phyloP scores from a whole-genome alignment of 2,329 filamentous ascomycete species.

The Rutstroemia sp. region DNA sequence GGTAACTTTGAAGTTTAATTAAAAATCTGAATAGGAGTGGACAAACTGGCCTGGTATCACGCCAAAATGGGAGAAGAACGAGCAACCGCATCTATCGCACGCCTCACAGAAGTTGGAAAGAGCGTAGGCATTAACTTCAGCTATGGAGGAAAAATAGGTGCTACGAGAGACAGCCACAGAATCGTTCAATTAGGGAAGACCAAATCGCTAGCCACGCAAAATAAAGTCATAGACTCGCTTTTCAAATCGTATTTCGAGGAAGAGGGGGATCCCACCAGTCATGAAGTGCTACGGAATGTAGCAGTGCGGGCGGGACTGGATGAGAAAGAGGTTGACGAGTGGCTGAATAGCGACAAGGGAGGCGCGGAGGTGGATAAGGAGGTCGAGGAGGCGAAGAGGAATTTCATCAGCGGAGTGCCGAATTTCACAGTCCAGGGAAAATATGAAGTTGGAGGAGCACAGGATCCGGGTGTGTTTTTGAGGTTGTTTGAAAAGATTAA shows the following conservation, averaged over 20 bases:
- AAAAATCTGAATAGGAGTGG: conserved; percentile 32
- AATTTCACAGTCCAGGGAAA: conserved; percentile 65
- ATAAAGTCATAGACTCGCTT: conserved; percentile 51
- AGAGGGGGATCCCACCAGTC: conserved; percentile 54
- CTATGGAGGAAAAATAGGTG: conserved; percentile 64
- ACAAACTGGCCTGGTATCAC: conserved; percentile 50
- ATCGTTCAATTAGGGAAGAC: conserved; percentile 62
- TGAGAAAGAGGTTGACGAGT: conserved; percentile 42
- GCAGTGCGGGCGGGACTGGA: conserved; percentile 48
- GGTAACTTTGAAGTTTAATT: background rate
- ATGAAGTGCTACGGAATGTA: conserved; percentile 43
- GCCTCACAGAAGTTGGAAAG: conserved; percentile 50
- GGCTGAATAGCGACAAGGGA: conserved; percentile 47
- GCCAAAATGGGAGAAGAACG: conserved; percentile 59
- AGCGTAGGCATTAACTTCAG: conserved; percentile 66
- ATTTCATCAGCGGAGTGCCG: conserved; percentile 59
- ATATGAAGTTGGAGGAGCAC: conserved; percentile 63
- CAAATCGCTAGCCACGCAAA: conserved; percentile 46
- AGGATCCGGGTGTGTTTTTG: conserved; percentile 61
- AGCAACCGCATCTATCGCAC: conserved; percentile 46
- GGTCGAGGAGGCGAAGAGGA: conserved; percentile 33
- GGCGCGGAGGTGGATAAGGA: conserved; percentile 35
- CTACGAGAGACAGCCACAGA: conserved; percentile 73
- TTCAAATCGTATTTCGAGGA: conserved; percentile 62
- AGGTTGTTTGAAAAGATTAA: conserved; percentile 53